Evolutionary conservation across 2,329 filamentous ascomycete genomes (phyloP).

Genomic region (Diaporthe eres): DNA sequence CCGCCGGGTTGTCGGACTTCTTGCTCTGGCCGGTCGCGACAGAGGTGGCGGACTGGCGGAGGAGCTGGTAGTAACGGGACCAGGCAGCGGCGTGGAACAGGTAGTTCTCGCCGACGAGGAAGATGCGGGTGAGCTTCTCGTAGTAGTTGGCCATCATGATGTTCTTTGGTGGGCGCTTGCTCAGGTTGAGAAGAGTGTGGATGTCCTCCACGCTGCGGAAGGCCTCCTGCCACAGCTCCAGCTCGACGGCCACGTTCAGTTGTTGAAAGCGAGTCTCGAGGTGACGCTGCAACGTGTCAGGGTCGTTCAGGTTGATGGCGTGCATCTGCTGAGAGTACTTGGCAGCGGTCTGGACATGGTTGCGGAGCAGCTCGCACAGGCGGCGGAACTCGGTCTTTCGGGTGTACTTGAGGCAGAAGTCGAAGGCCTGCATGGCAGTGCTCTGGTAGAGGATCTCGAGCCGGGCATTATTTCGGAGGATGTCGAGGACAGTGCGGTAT

Average conservation of each 20-base stretch:
- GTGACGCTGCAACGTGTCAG: conserved; percentile 96
- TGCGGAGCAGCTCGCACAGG: conserved; percentile 96
- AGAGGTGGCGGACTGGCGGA: conserved; percentile 88
- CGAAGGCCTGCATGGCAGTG: conserved; percentile 97
- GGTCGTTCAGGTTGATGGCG: conserved; percentile 98
- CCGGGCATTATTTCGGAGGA: conserved; percentile 98
- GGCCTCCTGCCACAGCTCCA: conserved; percentile 99
- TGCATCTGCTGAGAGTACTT: conserved; percentile 99
- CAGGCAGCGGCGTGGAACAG: conserved; percentile 98
- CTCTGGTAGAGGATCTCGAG: conserved; percentile 98
- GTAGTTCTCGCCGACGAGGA: conserved; percentile 99
- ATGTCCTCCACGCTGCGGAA: conserved; percentile 99
- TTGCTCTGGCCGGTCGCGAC: conserved; percentile 88
- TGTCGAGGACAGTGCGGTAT: conserved; percentile 97
- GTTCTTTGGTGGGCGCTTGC: conserved; percentile 98
- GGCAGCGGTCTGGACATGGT: conserved; percentile 98
- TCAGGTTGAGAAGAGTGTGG: conserved; percentile 95
- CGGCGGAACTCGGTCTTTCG: conserved; percentile 99
- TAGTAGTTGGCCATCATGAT: conserved; percentile 99
- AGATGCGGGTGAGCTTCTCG: conserved; percentile 98
- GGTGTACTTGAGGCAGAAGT: conserved; percentile 98
- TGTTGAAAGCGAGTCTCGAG: conserved; percentile 99
- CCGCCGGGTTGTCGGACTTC: conserved; percentile 94
- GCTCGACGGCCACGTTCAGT: conserved; percentile 96
- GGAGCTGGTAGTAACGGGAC: conserved; percentile 96